Evolutionary conservation across 2,329 filamentous ascomycete species (phyloP).

Genomic region (Colletotrichum sp.): DNA sequence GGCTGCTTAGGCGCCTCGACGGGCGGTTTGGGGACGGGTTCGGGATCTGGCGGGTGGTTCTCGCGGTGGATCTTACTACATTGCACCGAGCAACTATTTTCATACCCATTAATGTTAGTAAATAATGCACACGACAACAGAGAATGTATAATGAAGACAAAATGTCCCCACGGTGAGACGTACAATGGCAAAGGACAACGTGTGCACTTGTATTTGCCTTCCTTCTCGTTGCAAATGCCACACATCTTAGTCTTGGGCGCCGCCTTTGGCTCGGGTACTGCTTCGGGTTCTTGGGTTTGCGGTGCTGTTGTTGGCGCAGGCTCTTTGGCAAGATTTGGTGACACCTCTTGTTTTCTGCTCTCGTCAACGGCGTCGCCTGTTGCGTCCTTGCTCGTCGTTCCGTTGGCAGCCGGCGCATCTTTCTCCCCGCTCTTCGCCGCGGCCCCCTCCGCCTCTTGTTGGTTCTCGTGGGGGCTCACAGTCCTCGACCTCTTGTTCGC

Average conservation of each 20-base stretch:
- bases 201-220: constrained; percentile 68
- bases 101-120: not conserved
- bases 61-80: constrained; percentile 60
- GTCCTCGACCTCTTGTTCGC: constrained; percentile 8
- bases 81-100: constrained; percentile 59
- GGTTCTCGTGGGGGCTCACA: not conserved
- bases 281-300: not conserved
- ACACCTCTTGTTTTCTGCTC: not conserved
- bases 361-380: not conserved
- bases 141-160: not conserved
- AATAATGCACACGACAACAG: constrained; percentile 9
- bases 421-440: not conserved
- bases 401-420: not conserved
- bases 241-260: constrained; percentile 39
- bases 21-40: constrained; percentile 30
- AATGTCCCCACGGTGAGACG: constrained; percentile 28
- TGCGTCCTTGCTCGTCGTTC: not conserved
- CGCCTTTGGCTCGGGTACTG: not conserved
- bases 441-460: not conserved
- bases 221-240: constrained; percentile 54
- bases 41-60: constrained; percentile 49
- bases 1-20: constrained; percentile 32
- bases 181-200: constrained; percentile 64
- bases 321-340: not conserved
- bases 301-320: not conserved